Conservation (phyloP, 495 filamentous ascomycete species). For the Penicillium verhagenii region DNA sequence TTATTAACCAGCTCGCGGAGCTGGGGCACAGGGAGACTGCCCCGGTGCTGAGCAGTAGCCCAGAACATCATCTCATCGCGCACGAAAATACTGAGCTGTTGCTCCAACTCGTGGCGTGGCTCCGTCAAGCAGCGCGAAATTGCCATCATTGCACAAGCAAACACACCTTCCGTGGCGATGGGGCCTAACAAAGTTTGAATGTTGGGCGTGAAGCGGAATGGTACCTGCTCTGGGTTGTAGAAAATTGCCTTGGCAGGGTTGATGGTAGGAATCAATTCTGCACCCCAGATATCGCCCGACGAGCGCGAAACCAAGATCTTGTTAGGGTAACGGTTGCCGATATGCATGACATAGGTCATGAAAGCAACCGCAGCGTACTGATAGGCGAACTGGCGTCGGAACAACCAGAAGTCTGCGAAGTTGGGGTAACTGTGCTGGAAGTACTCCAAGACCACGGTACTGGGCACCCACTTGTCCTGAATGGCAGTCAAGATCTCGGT, state of each 20-base stretch:
- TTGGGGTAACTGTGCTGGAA: conserved; percentile 87
- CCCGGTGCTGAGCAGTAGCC: conserved; percentile 80
- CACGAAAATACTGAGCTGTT: conserved; percentile 89
- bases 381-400: conserved; percentile 93
- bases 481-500: conserved; percentile 89
- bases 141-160: conserved; percentile 86
- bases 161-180: conserved; percentile 92
- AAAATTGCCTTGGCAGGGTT: conserved; percentile 78
- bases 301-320: conserved; percentile 89
- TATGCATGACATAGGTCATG: conserved; percentile 98
- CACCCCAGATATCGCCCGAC: conserved; percentile 93
- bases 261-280: conserved; percentile 86
- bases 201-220: conserved; percentile 96
- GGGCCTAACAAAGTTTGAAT: conserved; percentile 94
- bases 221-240: conserved; percentile 90
- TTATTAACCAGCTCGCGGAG: conserved; percentile 82
- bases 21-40: conserved; percentile 61
- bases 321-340: conserved; percentile 89
- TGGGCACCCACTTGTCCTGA: conserved; percentile 85
- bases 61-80: conserved; percentile 98
- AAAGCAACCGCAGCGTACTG: conserved; percentile 95
- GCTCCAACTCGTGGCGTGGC: conserved; percentile 82
- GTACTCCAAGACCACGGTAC: conserved; percentile 77
- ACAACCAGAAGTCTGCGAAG: conserved; percentile 94
- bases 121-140: conserved; percentile 96